These are phyloP conservation scores for Boletus holoroseus DNA, from an alignment of 1,284 basidiomycete species.

Conservation along the genomic window DNA sequence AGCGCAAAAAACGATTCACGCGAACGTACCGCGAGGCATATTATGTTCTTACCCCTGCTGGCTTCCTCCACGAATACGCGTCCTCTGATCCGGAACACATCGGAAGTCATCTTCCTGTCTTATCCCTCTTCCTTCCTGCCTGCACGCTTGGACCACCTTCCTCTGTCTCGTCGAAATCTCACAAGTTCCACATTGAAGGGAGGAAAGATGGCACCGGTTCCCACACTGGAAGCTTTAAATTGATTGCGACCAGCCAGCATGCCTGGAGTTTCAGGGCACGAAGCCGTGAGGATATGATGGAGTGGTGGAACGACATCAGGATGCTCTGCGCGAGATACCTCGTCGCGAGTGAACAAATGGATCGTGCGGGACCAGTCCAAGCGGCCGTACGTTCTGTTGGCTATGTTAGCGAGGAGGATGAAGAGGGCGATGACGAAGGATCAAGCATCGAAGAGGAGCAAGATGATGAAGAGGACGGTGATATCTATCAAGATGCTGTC, in stretches of 20 bases:
- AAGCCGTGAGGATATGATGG: constrained; percentile 97
- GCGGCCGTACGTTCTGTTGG: constrained; percentile 89
- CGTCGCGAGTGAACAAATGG: constrained; percentile 91
- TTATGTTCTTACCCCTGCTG: constrained; percentile 92
- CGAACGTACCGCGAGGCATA: constrained; percentile 84
- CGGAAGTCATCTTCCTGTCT: constrained; percentile 66
- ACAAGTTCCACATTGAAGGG: constrained; percentile 98
- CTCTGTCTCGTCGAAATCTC: constrained; percentile 60
- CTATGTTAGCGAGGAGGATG: constrained; percentile 76
- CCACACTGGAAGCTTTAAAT: constrained; percentile 46
- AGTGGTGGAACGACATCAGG: constrained; percentile 99
- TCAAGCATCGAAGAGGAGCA: constrained; percentile 74
- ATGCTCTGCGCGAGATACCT: constrained; percentile 97
- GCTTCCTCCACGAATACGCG: constrained; percentile 90
- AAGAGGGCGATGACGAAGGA: constrained; percentile 58
- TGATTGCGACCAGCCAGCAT: constrained; percentile 45
- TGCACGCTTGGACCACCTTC: constrained; percentile 97
- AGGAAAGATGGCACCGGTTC: constrained; percentile 76
- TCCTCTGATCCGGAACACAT: constrained; percentile 67
- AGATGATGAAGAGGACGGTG: constrained; percentile 50
- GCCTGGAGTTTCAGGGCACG: constrained; percentile 92
- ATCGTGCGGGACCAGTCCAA: constrained; percentile 87
- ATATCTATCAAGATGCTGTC: constrained; percentile 33
- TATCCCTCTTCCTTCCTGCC: constrained; percentile 89
- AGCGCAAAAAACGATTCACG: constrained; percentile 97